These are phyloP conservation scores for Botrytis galanthina DNA, from an alignment of 2,329 filamentous ascomycete species.

Conservation along the genomic window DNA sequence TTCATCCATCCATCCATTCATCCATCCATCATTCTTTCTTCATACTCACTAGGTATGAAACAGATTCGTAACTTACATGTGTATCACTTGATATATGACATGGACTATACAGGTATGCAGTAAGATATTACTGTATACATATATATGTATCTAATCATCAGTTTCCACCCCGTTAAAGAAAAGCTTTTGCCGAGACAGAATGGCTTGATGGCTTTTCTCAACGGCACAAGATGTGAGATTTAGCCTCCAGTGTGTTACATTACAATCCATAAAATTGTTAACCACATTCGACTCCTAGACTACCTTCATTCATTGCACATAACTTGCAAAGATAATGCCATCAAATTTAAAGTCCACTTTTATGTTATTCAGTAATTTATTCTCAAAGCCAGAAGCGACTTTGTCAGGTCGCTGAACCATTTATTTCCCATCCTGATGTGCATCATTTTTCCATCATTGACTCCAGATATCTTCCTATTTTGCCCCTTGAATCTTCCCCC, in stretches of 20 bases:
- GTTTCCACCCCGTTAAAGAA: background rate
- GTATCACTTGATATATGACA: too few relatives aligned
- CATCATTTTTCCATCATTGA: background rate
- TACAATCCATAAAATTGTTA: accelerated
- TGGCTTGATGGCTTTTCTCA: background rate
- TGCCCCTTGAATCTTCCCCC: background rate
- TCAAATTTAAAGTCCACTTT: background rate
- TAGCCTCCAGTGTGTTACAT: background rate
- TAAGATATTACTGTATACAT: too few relatives aligned
- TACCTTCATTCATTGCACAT: background rate
- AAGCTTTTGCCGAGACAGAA: background rate
- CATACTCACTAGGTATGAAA: too few relatives aligned
- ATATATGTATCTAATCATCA: too few relatives aligned
- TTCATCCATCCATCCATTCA: too few relatives aligned
- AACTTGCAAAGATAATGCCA: too few relatives aligned
- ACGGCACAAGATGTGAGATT: background rate
- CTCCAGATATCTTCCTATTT: background rate
- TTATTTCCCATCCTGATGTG: background rate
- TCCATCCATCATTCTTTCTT: too few relatives aligned
- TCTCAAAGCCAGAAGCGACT: background rate
- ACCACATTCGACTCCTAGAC: background rate
- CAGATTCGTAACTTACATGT: too few relatives aligned
- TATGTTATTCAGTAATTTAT: background rate
- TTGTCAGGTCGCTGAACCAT: background rate
- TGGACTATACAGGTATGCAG: too few relatives aligned